Evolutionary conservation across 768 basidiomycete species (phyloP), one percentile per base, ranked within the genome.

Genomic region (Pluteus cervinus): DNA sequence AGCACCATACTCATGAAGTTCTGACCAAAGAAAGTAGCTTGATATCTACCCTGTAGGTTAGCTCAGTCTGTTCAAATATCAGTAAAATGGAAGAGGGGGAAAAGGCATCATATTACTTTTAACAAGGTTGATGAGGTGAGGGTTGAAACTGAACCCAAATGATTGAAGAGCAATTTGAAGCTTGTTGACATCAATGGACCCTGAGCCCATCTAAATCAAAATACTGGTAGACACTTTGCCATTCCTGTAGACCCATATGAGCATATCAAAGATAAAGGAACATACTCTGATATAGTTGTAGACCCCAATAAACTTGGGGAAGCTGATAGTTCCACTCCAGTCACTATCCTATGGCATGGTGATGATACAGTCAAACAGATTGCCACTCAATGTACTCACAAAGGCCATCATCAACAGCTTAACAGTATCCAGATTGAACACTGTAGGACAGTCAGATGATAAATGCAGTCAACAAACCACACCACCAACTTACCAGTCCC

Each of bases 171-270:
- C 89, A 8, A 76, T 68, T 3, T 64, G 61, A 5, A 92, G 68
- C 60, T 92, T 89, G 12, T 46, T 37, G 6, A 65, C 66, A 40
- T 90, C 86, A 58, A 92, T 90, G 22, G 76, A 71, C 17, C 87
- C 89, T 9, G 84, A 86, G 35, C 71, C n/a, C 75, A 54, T 91
- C 89, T n/a, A 75, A 67, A 60, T 91, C 88, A 47, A 89, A 89
- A 59, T 85, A 82, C 30, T 67, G 71, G 68, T 88, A 90, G 39
- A 86, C 79, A 40, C 77, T 76, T 62, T 88, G 85, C 87, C 86
- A 89, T 56, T 89, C 85, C 73, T 78, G 33, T 4, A 16, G 4
- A 17, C 33, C 4, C 14, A 33, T 5, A 3, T 11, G 17, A 34
- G 24, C 28, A 30, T 33, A 41, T n/a, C 11, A 36, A 25, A 12